Evolutionary conservation across 441 rosid genomes (phyloP).

Genomic region (Sinapis alba): DNA sequence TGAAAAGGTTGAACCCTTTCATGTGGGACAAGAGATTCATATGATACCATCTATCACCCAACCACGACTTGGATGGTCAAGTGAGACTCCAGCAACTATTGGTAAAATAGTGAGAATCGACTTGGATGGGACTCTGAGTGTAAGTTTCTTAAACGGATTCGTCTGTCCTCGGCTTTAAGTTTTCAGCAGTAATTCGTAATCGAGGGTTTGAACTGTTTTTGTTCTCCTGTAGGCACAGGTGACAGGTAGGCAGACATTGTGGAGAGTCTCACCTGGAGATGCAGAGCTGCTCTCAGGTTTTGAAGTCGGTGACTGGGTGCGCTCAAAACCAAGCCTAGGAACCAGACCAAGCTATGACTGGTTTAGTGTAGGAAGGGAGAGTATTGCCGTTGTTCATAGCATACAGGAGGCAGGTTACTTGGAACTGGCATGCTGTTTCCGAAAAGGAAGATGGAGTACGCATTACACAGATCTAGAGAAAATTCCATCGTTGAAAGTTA

Average conservation of each 20-base stretch:
- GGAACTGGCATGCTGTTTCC: constrained; percentile 94
- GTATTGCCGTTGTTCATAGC: constrained; percentile 90
- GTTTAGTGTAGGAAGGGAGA: constrained; percentile 89
- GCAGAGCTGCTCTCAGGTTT: constrained; percentile 96
- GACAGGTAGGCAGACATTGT: constrained; percentile 73
- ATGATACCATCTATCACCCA: constrained; percentile 78
- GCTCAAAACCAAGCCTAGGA: constrained; percentile 90
- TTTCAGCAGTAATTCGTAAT: not conserved
- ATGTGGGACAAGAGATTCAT: constrained; percentile 88
- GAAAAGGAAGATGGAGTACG: constrained; percentile 80
- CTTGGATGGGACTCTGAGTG: constrained; percentile 98
- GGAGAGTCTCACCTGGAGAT: constrained; percentile 99
- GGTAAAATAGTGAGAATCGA: constrained; percentile 87
- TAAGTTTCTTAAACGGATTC: constrained; percentile 48
- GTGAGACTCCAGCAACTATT: constrained; percentile 89
- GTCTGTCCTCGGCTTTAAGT: constrained; percentile 6
- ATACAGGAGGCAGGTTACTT: constrained; percentile 87
- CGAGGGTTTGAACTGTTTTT: constrained; percentile 5
- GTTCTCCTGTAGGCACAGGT: constrained; percentile 67
- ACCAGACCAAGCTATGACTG: constrained; percentile 95
- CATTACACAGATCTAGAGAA: constrained; percentile 92
- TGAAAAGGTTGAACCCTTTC: constrained; percentile 91
- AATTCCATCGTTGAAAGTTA: constrained; percentile 77
- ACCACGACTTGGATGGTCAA: constrained; percentile 98
- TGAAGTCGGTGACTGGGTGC: constrained; percentile 99